Evolutionary conservation across 257 asterid genomes (phyloP).

Genomic region (Jacaranda mimosifolia): DNA sequence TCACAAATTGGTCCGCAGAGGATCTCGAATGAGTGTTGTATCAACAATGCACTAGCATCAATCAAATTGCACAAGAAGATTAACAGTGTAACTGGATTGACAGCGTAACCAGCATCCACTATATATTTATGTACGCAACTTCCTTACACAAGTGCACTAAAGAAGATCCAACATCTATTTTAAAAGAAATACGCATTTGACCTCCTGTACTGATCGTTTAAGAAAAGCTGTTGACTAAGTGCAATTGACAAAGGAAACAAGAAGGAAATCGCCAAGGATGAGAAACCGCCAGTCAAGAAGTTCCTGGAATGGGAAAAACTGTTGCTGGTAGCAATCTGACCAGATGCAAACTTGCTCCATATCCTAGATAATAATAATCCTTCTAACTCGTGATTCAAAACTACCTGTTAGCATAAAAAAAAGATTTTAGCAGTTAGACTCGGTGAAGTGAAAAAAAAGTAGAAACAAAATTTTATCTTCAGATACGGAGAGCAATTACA

Average conservation of each 20-base stretch:
- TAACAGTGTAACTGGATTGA: slow-evolving; percentile 43
- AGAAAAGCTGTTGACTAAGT: slow-evolving; percentile 65
- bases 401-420: slow-evolving; percentile 36
- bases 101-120: slow-evolving; percentile 37
- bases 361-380: slow-evolving; percentile 64
- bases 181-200: slow-evolving; percentile 54
- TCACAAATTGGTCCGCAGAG: slow-evolving; percentile 45
- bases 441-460: neutral
- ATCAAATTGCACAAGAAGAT: slow-evolving; percentile 40
- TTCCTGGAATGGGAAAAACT: slow-evolving; percentile 72
- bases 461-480: slow-evolving; percentile 12
- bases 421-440: neutral
- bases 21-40: slow-evolving; percentile 52
- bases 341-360: slow-evolving; percentile 80
- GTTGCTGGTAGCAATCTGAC: slow-evolving; percentile 67
- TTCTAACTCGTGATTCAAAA: slow-evolving; percentile 46
- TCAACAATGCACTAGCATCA: slow-evolving; percentile 48
- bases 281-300: slow-evolving; percentile 86
- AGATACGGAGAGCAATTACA: neutral
- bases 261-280: slow-evolving; percentile 69
- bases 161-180: slow-evolving; percentile 62
- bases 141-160: slow-evolving; percentile 56
- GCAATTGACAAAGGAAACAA: slow-evolving; percentile 86
- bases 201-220: slow-evolving; percentile 58
- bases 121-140: slow-evolving; percentile 46